Base-by-base conservation (phyloP, 140 eudicot species). In the Anethum foeniculum region DNA sequence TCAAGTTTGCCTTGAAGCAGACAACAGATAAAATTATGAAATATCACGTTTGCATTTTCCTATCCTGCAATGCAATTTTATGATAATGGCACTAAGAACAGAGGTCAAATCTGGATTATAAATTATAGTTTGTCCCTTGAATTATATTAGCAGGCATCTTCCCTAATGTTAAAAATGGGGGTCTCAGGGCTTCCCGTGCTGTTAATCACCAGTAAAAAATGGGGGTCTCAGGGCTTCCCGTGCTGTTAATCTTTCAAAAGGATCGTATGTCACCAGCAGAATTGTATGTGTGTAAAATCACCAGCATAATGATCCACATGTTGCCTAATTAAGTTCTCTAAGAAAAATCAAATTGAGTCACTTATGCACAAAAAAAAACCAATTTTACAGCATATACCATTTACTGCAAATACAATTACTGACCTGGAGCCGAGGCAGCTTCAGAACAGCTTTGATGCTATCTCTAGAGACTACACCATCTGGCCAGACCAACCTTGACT, bases 251-350 rank as follows among this genome's bases (percentile, higher is more conserved):
- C 98, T 88, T 32, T 93, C 97, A 0, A 79, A 80, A 0, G 98
- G 98, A 41, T 93, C 96, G 28, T 90, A 91, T 51, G 82, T 88
- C 51, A 93, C 60, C 49, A 91, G 91, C 38, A 34, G 38, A 34
- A 34, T 34, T 34, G 77, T 3, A 93, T 72, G 85, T 91, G 86
- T 28, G 91, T 91, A 8, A 93, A 83, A 65, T 93, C 98, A 12
- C 98, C 98, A 0, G 92, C 98, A 0, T 97, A 93, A 77, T 93
- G 96, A 51, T 93, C 98, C 7, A 91, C 97, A 46, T 93, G 96
- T 80, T 87, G 97, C 98, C 91, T 93, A 7, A 93, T 80, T 71
- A 91, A 52, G 83, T 93, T 93, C 91, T 88, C 87, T 84, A 79
- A 16, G 1, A 4, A 16, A 69, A n/a, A 79, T 32, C 74, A 68